These are phyloP conservation scores for Syncephalastrum sp. DNA, from an alignment of 371 early-diverging fungal genomes.

Conservation along the genomic window DNA sequence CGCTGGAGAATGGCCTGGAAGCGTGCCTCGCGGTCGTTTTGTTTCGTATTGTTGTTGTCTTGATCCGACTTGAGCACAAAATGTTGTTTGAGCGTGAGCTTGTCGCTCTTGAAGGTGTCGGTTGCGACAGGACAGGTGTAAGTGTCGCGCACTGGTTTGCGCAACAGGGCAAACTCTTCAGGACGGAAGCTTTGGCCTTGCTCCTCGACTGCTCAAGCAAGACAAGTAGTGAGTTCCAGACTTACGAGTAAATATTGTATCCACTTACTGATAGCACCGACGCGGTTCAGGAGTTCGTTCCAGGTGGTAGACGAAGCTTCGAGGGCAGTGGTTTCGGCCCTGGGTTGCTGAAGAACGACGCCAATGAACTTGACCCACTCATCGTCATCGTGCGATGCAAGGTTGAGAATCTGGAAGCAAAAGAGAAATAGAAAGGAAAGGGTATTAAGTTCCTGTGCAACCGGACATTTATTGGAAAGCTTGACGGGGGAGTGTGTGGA, in stretches of 20 bases:
- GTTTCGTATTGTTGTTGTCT: no score
- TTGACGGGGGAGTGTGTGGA: no score
- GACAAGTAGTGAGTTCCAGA: background rate
- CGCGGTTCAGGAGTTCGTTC: background rate
- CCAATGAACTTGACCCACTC: background rate
- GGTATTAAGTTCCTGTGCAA: no score
- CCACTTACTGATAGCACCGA: background rate
- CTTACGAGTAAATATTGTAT: background rate
- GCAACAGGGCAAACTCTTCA: constrained; percentile 10
- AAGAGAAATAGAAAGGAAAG: background rate
- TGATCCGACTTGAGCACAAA: constrained; percentile 8
- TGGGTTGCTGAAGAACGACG: background rate
- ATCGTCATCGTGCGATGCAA: background rate
- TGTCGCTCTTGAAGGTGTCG: constrained; percentile 8
- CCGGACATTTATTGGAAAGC: no score
- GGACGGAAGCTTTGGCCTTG: constrained; percentile 21
- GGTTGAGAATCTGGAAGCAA: background rate
- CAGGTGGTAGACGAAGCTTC: background rate
- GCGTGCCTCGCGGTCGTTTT: no score
- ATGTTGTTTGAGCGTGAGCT: constrained; percentile 17
- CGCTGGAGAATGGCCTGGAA: no score
- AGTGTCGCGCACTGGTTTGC: constrained; percentile 6
- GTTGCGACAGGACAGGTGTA: constrained; percentile 8
- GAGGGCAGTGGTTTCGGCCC: no score
- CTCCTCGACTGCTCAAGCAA: constrained; percentile 11